Conservation (phyloP, 805 yeast genomes). For the Metschnikowia continentalis region DNA sequence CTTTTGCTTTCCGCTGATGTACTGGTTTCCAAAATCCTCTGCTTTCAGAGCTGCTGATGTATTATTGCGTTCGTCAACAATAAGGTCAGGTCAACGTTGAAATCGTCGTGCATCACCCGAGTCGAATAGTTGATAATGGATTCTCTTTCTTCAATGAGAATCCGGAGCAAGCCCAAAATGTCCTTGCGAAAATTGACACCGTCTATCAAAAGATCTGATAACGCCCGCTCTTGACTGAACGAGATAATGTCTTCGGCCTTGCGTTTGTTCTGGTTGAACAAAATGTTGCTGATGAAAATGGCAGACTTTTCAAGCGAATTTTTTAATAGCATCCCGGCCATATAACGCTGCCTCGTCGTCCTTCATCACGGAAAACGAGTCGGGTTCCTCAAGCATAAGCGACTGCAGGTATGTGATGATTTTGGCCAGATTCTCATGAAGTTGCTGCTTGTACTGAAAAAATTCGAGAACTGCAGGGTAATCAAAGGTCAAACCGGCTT, state of each 20-base stretch:
- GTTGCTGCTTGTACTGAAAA: slow-evolving; percentile 65
- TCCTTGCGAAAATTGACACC: slow-evolving; percentile 32
- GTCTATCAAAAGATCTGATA: slow-evolving; percentile 36
- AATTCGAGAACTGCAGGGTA: slow-evolving; percentile 65
- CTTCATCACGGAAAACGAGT: slow-evolving; percentile 60
- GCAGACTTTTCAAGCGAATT: slow-evolving; percentile 49
- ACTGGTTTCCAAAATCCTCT: slow-evolving; percentile 32
- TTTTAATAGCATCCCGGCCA: slow-evolving; percentile 34
- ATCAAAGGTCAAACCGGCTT: slow-evolving; percentile 31
- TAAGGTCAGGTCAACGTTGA: slow-evolving; percentile 55
- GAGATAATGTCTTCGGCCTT: slow-evolving; percentile 31
- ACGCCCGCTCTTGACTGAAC: slow-evolving; percentile 35
- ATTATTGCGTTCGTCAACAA: slow-evolving; percentile 45
- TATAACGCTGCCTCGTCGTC: slow-evolving; percentile 48
- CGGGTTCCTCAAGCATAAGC: slow-evolving; percentile 69
- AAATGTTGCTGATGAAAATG: slow-evolving; percentile 40
- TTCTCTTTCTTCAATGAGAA: slow-evolving; percentile 66
- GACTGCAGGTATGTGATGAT: slow-evolving; percentile 66
- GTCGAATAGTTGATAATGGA: slow-evolving; percentile 68
- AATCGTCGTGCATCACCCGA: slow-evolving; percentile 71
- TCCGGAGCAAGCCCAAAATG: slow-evolving; percentile 44
- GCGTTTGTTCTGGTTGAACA: slow-evolving; percentile 45
- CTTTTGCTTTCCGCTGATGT: slow-evolving; percentile 32
- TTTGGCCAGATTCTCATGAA: slow-evolving; percentile 57
- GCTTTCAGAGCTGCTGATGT: slow-evolving; percentile 34